Conservation (phyloP, 176 grass and related monocot species). For the Rhynchospora pubera region DNA sequence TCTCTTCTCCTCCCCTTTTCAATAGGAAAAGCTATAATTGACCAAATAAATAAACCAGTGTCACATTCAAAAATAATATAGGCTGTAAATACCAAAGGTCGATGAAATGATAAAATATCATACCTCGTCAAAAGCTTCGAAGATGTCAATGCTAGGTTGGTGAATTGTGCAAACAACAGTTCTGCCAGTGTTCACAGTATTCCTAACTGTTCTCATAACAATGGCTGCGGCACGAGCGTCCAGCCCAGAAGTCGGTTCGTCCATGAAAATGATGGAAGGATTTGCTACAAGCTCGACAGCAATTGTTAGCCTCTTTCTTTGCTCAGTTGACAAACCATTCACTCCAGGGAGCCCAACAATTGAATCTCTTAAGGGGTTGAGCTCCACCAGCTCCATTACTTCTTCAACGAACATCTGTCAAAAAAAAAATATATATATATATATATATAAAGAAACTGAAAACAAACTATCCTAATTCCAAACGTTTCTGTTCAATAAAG, state of each 20-base stretch:
- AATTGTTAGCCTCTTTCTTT: conserved; percentile 81
- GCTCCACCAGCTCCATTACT: conserved; percentile 90
- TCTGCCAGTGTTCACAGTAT: conserved; percentile 75
- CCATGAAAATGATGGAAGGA: conserved; percentile 90
- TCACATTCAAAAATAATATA: not conserved
- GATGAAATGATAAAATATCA: not conserved
- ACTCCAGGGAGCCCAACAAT: conserved; percentile 75
- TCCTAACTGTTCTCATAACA: conserved; percentile 87
- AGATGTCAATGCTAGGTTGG: conserved; percentile 97
- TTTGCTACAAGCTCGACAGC: conserved; percentile 90
- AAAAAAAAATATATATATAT: conserved; percentile 30
- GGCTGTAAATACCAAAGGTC: too few species aligned
- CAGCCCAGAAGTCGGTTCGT: conserved; percentile 84
- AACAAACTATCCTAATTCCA: not conserved
- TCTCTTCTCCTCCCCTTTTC: conserved; percentile 83
- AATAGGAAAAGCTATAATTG: conserved; percentile 64
- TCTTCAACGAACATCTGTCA: conserved; percentile 73
- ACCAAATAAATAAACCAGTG: conserved; percentile 12
- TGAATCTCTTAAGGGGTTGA: conserved; percentile 49
- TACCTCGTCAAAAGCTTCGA: conserved; percentile 97
- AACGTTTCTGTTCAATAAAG: not conserved
- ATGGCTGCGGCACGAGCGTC: conserved; percentile 88
- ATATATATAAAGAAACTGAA: not conserved
- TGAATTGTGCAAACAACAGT: conserved; percentile 94
- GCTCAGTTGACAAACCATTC: conserved; percentile 78